Base-by-base conservation (phyloP, 2,329 filamentous ascomycete genomes). In the Hirsutella minnesotensis region DNA sequence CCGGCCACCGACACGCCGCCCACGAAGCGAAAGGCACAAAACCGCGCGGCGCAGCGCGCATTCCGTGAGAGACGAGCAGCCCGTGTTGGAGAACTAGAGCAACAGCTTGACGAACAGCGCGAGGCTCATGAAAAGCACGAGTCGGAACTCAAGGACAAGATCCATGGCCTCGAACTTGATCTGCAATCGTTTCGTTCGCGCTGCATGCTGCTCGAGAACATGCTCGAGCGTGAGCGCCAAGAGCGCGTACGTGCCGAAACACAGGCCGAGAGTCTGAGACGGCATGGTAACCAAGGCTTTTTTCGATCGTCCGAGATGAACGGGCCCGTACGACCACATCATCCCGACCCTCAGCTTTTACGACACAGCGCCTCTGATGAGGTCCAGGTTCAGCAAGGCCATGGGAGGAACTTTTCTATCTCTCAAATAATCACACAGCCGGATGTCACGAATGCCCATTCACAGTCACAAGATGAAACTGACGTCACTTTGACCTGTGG, bases 1-100 rank as follows among this genome's bases (percentile, higher is more conserved):
- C 89, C 90, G 3, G 86, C 87, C 38, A 94, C 86, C 30, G 89
- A 95, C 58, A 94, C 89, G 41, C 88, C 89, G 13, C 85, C 86
- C 2, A 94, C 88, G 36, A 94, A 94, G 67, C 79, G 92, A 51
- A 94, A 95, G 69, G 85, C 86, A 1, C 92, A 96, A 66, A 96
- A 96, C 62, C 77, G 92, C 46, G 85, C 86, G 38, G 90, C 90
- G 3, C 90, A 96, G 66, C 73, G 90, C 45, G 86, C 85, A 1
- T 96, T 96, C 63, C 77, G 90, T 29, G 88, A 95, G 64, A 75
- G 90, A 45, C 78, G 90, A 49, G 86, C 86, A 2, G 86, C 86
- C 20, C 83, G 86, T 33, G 86, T 95, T 7, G 81, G 83, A 33
- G 89, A 83, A 57, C 65, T 84, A 27, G 79, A 85, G 59, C 77